Conservation (phyloP, 306 rosid species). For the Vigna trinervia region DNA sequence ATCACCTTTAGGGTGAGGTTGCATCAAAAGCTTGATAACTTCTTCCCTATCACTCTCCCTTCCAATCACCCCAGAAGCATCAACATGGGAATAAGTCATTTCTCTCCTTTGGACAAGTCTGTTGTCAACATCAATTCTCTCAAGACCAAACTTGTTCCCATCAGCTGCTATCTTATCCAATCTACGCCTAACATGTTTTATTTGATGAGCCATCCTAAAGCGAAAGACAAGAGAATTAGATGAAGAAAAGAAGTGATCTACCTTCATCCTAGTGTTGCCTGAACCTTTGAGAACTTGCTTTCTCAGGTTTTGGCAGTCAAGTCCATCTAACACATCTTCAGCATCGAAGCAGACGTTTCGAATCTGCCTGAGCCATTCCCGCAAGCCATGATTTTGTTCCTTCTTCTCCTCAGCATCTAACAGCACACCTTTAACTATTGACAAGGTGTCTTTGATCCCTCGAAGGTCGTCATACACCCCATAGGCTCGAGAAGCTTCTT, state of each 20-base stretch:
- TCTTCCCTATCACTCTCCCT: slow-evolving; percentile 22
- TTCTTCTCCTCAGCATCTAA: slow-evolving; percentile 36
- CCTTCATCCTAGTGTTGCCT: slow-evolving; percentile 15
- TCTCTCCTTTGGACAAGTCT: slow-evolving; percentile 16
- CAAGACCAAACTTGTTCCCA: slow-evolving; percentile 14
- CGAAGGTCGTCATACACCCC: slow-evolving; percentile 7
- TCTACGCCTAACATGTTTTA: slow-evolving; percentile 13
- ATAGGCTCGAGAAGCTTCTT: slow-evolving; percentile 26
- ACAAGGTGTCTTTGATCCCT: slow-evolving; percentile 16
- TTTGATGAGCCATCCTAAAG: slow-evolving; percentile 6
- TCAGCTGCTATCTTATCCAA: slow-evolving; percentile 32
- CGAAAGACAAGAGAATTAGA: slow-evolving; percentile 25
- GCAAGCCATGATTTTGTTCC: neutral
- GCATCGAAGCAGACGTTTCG: neutral
- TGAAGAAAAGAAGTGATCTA: slow-evolving; percentile 13
- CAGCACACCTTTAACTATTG: neutral
- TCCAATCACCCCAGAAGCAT: slow-evolving; percentile 20
- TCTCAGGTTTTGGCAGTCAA: slow-evolving; percentile 13
- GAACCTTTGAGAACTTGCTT: neutral
- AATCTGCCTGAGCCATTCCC: slow-evolving; percentile 34
- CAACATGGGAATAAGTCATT: slow-evolving; percentile 33
- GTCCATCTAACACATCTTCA: slow-evolving; percentile 22
- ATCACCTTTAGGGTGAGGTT: neutral
- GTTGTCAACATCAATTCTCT: neutral
- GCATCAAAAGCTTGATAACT: slow-evolving; percentile 17